Evolutionary conservation across 2,329 filamentous ascomycete genomes (phyloP).

Genomic region (Aspergillus novoparasiticus): DNA sequence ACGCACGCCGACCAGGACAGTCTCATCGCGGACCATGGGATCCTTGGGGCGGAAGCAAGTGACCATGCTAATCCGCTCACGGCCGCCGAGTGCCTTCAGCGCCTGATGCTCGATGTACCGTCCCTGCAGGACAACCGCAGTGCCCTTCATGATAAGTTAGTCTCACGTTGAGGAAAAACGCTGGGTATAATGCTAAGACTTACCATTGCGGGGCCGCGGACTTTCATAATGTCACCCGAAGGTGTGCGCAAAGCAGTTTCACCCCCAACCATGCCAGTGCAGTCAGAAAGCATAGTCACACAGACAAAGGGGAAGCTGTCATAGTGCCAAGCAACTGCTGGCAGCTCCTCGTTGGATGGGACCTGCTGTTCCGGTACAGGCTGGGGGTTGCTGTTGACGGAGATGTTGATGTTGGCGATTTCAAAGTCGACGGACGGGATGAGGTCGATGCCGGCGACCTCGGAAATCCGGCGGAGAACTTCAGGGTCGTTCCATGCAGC

Average conservation of each 20-base stretch:
- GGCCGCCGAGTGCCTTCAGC: not conserved
- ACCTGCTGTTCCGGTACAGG: not conserved
- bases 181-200: not conserved
- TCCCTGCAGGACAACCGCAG: conserved; percentile 7
- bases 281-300: conserved; percentile 66
- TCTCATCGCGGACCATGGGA: not conserved
- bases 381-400: conserved; percentile 30
- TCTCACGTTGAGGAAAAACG: too few species aligned
- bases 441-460: conserved; percentile 61
- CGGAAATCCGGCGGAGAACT: conserved; percentile 56
- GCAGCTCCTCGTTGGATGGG: not conserved
- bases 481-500: conserved; percentile 60
- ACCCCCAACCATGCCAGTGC: conserved; percentile 62
- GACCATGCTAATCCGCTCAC: conserved; percentile 7
- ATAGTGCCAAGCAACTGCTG: conserved; percentile 12
- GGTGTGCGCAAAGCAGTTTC: conserved; percentile 46
- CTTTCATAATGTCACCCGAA: not conserved
- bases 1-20: not conserved
- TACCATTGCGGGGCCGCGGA: conserved; percentile 2
- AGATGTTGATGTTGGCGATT: conserved; percentile 62
- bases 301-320: conserved; percentile 69
- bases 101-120: conserved; percentile 8
- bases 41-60: not conserved
- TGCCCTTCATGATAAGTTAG: not conserved
- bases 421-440: conserved; percentile 61